Evolutionary conservation across 768 basidiomycete genomes (phyloP), one percentile per base, ranked within the genome.

Genomic region (Asterophora lycoperdoides): DNA sequence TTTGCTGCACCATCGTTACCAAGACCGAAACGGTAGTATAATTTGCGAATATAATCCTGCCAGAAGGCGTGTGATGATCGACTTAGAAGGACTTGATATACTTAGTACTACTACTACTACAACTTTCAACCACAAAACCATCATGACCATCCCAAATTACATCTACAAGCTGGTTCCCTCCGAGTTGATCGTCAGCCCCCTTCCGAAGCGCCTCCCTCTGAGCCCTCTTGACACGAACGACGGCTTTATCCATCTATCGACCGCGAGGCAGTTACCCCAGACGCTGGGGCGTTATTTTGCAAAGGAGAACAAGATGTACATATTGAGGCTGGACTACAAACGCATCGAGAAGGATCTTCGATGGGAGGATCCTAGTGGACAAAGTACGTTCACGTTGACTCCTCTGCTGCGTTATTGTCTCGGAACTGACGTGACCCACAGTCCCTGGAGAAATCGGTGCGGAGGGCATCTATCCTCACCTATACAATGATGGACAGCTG

Each of bases 111-210:
- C n/a, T n/a, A n/a, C n/a, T n/a, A n/a, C n/a, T n/a, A n/a, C n/a
- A n/a, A n/a, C n/a, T n/a, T n/a, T n/a, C 41, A 17, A 38, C 17
- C 6, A 29, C 20, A 28, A 13, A 18, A 15, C 29, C 17, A 44
- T 39, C 33, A 45, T 57, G 38, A 60, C 64, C 55, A 53, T 41
- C 14, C 83, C 80, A 4, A 73, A 67, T 2, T 82, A 81, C 62
- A 44, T 85, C 52, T 86, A 84, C 70, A 86, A 84, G 56, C 74
- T 86, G 51, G 62, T 83, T 28, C 68, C 73, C 33, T 65, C 72
- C 8, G 54, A 70, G 8, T 64, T 53, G 28, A 46, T 52, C 26
- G 61, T 70, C 2, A 59, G 60, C 6, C 66, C 65, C 1, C 63
- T 81, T 11, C 79, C 80, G 6, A 60, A 66, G 2, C 58, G 53